Base-by-base conservation (phyloP, 345 rosid species). In the Eucalyptus albens region DNA sequence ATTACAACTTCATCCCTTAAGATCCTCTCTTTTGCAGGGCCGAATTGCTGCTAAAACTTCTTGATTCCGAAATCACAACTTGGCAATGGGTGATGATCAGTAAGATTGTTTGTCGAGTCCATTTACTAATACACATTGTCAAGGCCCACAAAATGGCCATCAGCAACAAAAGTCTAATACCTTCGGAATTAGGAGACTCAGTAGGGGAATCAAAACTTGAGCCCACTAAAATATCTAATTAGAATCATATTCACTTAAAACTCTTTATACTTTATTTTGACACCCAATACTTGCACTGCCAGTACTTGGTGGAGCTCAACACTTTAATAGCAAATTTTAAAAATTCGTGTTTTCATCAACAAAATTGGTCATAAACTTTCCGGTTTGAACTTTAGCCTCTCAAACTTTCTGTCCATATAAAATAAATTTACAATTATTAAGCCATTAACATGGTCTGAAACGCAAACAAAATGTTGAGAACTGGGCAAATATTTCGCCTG, bases 401-500 rank as follows among this genome's bases (percentile, higher is more conserved):
- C 3, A 56, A 56, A 56, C 5, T 56, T 56, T 9, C 62, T 22
- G 27, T 56, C 21, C 62, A 62, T 22, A 17, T 2, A 27, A 47
- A 47, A 50, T 6, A 19, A 50, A 44, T 80, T 1, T 15, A 26
- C 11, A 17, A 21, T 56, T 56, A 22, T 56, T 24, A 56, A 56
- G 12, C 29, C 62, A 9, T 9, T 40, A 14, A 31, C 62, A 15
- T 91, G 88, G 47, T 56, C 62, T 56, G 27, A 56, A 56, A 56
- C 62, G 24, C 24, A 56, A 56, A 56, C 62, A 56, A 56, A 22
- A 56, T 56, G 62, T 56, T 56, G 62, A 56, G 62, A 56, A 55
- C 59, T 55, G 24, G 24, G 59, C 59, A 9, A 2, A 56, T 45
- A 2, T 87, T 90, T 8, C 83, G 80, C 91, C 92, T 88, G 24